Base-by-base conservation (phyloP, 352 stramenopile species). In the Phytopythium montanum region DNA sequence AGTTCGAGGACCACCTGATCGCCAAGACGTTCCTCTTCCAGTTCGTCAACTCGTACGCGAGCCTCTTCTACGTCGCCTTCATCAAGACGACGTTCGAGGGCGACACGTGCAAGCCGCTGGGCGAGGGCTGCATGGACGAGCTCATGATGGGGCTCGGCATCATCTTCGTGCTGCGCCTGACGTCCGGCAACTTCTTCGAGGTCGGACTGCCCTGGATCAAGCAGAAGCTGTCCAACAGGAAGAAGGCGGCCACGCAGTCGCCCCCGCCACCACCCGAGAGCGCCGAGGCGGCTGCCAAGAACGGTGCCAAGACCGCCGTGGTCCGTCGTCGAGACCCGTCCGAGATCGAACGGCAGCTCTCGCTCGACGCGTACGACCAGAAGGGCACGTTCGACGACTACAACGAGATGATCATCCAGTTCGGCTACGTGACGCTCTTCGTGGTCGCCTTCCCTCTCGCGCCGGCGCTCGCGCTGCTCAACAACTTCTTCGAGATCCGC, bases 341-440 rank as follows among this genome's bases (percentile, higher is more conserved):
- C 2, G 44, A 67, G 18, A 81, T 85, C 25, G 83, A 92, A 62
- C 57, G 62, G 26, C 79, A 92, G 69, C 67, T 92, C 64, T 64
- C 52, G 16, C 68, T 90, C 9, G 80, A 87, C 38, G 59, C 73
- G 54, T 92, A 92, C 66, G 81, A 90, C 64, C 65, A 82, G 55
- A 83, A 85, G 54, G 84, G 82, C 12, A 90, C 82, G 33, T 90
- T 94, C 59, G 84, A 90, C 60, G 84, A 94, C 72, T 92, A 92
- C 76, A 90, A 90, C 63, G 84, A 94, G 71, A 91, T 94, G 79
- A 89, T 90, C 69, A 92, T 94, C 58, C 84, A 94, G 70, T 94
- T 88, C 54, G 84, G 84, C 45, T 98, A 98, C 73, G 84, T 98
- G 33, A 98, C 91, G 52, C 69, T 98, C 25, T 98, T 98, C 66